Evolutionary conservation across 129 eudicot genomes (phyloP), one percentile per base, ranked within the genome.

Genomic region (Flaveria bidentis): DNA sequence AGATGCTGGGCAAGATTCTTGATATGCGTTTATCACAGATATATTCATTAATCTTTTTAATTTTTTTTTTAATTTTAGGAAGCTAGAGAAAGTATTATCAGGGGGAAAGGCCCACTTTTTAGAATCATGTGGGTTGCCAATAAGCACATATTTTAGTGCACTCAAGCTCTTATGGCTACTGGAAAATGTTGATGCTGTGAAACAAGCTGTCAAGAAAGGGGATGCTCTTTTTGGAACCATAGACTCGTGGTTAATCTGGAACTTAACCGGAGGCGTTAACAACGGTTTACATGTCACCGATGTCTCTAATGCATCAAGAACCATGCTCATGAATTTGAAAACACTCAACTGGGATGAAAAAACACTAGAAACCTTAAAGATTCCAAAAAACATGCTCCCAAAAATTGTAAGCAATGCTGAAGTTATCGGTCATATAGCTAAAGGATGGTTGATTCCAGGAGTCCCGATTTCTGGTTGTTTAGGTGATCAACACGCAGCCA

Each of bases 401-500:
- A 91, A 83, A 86, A 91, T 95, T 3, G 89, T 95, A 5, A 95
- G 97, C 28, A 95, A 95, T 81, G 71, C 99, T 5, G 99, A 95
- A 69, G 73, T 91, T n/a, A 87, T 95, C 9, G 99, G 97, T 18
- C 68, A 86, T 20, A 70, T 91, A 23, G 81, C 88, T 45, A 88
- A 85, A 28, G 97, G 91, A 41, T 95, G 99, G 99, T 87, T 92
- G 13, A 75, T 86, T 75, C 72, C 92, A 0, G 97, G 99, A 10
- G 83, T 95, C 51, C 97, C 99, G 0, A 91, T 95, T 67, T 86
- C 97, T 2, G 99, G 99, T 26, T 91, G 99, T 84, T 88, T 95
- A 25, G 99, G 99, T 22, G 99, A 95, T 78, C 99, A 95, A 46
- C 99, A 95, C 51, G 99, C 99, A 3, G 99, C 99, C 6, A 95